Percentiles rank a stretch among this genome's conserved stretches.
phyloP scores from a whole-genome alignment of 495 filamentous ascomycete genomes.

The Penicillium salamii region DNA sequence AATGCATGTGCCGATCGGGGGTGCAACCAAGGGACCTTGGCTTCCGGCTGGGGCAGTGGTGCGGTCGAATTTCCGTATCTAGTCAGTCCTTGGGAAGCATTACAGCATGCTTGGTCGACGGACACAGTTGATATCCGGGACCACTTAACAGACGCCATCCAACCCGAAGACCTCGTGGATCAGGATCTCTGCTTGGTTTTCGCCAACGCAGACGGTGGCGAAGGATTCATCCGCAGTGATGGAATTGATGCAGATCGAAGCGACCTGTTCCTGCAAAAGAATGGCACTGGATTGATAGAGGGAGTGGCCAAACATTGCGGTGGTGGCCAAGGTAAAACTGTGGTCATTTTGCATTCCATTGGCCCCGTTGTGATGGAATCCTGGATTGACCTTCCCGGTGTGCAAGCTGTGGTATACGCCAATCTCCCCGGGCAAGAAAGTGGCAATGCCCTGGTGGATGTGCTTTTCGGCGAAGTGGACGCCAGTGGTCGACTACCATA shows the following conservation, averaged over 20 bases:
- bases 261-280: slow-evolving; percentile 73
- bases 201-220: slow-evolving; percentile 59
- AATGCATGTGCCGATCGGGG: slow-evolving; percentile 75
- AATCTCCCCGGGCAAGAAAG: slow-evolving; percentile 90
- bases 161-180: slow-evolving; percentile 32
- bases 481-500: slow-evolving; percentile 87
- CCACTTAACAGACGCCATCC: slow-evolving; percentile 57
- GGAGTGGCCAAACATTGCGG: slow-evolving; percentile 70
- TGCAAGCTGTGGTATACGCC: slow-evolving; percentile 82
- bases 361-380: slow-evolving; percentile 82
- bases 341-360: slow-evolving; percentile 89
- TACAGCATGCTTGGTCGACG: slow-evolving; percentile 58
- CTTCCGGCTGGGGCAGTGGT: slow-evolving; percentile 86
- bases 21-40: slow-evolving; percentile 83
- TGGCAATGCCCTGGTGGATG: slow-evolving; percentile 78
- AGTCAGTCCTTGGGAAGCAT: slow-evolving; percentile 63
- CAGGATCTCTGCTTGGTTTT: slow-evolving; percentile 68
- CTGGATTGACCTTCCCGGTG: slow-evolving; percentile 75
- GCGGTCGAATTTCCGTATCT: slow-evolving; percentile 86
- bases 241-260: slow-evolving; percentile 79
- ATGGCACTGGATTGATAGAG: slow-evolving; percentile 69
- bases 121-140: slow-evolving; percentile 58
- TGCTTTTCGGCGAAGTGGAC: slow-evolving; percentile 82
- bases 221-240: slow-evolving; percentile 61
- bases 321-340: slow-evolving; percentile 60